Percentiles rank a stretch among this genome's conserved stretches.
Evolutionary conservation across 2,329 filamentous ascomycete species (phyloP).

Genomic region (Arthrinium puccinioides): DNA sequence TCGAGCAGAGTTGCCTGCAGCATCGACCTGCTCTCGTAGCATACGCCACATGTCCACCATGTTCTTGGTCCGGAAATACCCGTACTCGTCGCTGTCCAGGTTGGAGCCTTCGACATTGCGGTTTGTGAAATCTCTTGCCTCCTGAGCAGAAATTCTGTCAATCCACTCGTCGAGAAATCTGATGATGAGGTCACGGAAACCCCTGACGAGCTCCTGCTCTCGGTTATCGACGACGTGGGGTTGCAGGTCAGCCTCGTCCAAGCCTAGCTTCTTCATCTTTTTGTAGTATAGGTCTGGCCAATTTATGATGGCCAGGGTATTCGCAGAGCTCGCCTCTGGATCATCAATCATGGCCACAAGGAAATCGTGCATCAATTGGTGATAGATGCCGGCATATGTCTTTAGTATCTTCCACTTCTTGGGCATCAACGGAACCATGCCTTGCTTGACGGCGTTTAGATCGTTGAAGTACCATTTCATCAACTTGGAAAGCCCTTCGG

Average conservation of each 20-base stretch:
- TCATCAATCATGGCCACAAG: slow-evolving; percentile 78
- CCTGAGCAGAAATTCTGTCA: slow-evolving; percentile 79
- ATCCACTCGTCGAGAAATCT: slow-evolving; percentile 97
- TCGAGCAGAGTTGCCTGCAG: slow-evolving; percentile 76
- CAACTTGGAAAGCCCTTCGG: slow-evolving; percentile 74
- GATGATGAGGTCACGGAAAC: slow-evolving; percentile 93
- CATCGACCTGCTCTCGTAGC: slow-evolving; percentile 85
- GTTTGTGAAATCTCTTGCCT: slow-evolving; percentile 73
- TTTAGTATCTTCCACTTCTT: slow-evolving; percentile 95
- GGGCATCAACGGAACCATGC: slow-evolving; percentile 86
- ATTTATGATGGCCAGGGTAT: slow-evolving; percentile 85
- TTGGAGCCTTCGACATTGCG: slow-evolving; percentile 67
- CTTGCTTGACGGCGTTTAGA: slow-evolving; percentile 85
- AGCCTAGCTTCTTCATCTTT: slow-evolving; percentile 88
- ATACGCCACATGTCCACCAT: slow-evolving; percentile 95
- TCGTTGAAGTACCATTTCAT: slow-evolving; percentile 98
- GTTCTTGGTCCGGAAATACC: slow-evolving; percentile 86
- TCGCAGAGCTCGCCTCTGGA: slow-evolving; percentile 72
- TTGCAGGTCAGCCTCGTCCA: slow-evolving; percentile 65
- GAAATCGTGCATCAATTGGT: slow-evolving; percentile 92
- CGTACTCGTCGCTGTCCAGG: slow-evolving; percentile 80
- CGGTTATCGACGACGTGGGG: slow-evolving; percentile 88
- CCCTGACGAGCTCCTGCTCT: slow-evolving; percentile 81
- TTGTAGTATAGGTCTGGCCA: slow-evolving; percentile 95
- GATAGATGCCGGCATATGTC: slow-evolving; percentile 86